phyloP scores from a whole-genome alignment of 2,329 filamentous ascomycete genomes.

The Cercospora brassicicola region DNA sequence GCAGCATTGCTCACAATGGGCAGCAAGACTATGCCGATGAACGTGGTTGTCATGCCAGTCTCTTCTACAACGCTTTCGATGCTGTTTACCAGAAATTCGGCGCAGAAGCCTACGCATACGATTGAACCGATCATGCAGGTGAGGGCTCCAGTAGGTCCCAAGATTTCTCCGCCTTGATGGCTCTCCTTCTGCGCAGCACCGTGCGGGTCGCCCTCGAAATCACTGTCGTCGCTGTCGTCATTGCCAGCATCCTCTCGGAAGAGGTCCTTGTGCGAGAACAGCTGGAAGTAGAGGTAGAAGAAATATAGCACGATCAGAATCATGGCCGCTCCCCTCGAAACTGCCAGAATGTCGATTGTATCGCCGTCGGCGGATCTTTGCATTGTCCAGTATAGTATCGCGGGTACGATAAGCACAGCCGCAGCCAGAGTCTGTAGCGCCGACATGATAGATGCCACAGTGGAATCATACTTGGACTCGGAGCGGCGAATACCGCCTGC shows the following conservation, averaged over 20 bases:
- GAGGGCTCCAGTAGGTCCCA: constrained; percentile 47
- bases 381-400: constrained; percentile 53
- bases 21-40: constrained; percentile 57
- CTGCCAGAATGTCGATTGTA: constrained; percentile 49
- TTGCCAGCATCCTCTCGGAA: constrained; percentile 45
- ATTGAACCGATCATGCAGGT: constrained; percentile 50
- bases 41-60: constrained; percentile 55
- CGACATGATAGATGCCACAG: constrained; percentile 73
- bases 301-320: constrained; percentile 55
- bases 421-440: constrained; percentile 58
- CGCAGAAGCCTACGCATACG: constrained; percentile 51
- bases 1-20: constrained; percentile 60
- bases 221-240: constrained; percentile 30
- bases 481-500: constrained; percentile 48
- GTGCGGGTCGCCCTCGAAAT: constrained; percentile 31
- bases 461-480: constrained; percentile 63
- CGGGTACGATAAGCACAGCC: constrained; percentile 55
- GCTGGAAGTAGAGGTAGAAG: constrained; percentile 57
- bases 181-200: constrained; percentile 1
- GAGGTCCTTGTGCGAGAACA: constrained; percentile 50
- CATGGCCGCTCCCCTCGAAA: constrained; percentile 55
- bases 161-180: constrained; percentile 40
- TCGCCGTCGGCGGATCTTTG: constrained; percentile 41
- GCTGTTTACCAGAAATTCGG: constrained; percentile 55
- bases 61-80: constrained; percentile 55